Conservation (phyloP, 2,329 filamentous ascomycete species). For the Pezicula radicicola region DNA sequence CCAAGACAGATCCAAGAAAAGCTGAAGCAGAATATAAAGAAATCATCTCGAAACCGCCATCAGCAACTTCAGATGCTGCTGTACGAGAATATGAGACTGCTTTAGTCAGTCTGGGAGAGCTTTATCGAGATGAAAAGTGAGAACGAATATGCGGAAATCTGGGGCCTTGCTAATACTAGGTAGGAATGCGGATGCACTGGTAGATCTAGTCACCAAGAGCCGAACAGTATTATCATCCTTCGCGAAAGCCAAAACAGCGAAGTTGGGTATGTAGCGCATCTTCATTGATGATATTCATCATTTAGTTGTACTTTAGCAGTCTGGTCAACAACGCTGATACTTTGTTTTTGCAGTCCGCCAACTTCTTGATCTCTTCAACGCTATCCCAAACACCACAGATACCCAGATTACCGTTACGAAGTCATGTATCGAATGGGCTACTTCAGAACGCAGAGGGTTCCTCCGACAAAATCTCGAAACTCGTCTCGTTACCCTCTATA, state of each 20-base stretch:
- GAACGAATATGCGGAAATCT: slow-evolving; percentile 22
- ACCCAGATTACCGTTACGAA: slow-evolving; percentile 94
- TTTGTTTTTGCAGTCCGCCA: slow-evolving; percentile 70
- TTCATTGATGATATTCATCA: too few relatives aligned
- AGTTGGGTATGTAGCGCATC: slow-evolving; percentile 68
- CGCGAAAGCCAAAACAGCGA: slow-evolving; percentile 97
- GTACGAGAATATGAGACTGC: slow-evolving; percentile 90
- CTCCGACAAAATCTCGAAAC: slow-evolving; percentile 97
- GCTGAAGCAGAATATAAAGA: slow-evolving; percentile 88
- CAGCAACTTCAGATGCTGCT: slow-evolving; percentile 77
- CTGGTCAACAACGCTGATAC: slow-evolving; percentile 1
- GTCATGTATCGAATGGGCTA: slow-evolving; percentile 99
- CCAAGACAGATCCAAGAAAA: slow-evolving; percentile 76
- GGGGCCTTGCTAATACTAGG: slow-evolving; percentile 25
- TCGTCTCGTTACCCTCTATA: slow-evolving; percentile 87
- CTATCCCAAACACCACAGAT: slow-evolving; percentile 92
- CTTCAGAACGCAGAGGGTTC: slow-evolving; percentile 90
- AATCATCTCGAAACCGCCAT: slow-evolving; percentile 80
- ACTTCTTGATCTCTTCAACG: slow-evolving; percentile 90
- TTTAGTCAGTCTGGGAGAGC: slow-evolving; percentile 82
- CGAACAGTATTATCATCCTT: slow-evolving; percentile 91
- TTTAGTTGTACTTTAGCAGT: not conserved
- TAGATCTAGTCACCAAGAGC: slow-evolving; percentile 86
- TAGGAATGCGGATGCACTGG: slow-evolving; percentile 79
- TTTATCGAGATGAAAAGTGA: slow-evolving; percentile 86